A percentile compares a stretch with the other conserved stretches of the same genome.
These are phyloP conservation scores for Teratosphaeria gauchensis DNA, from an alignment of 2,329 filamentous ascomycete species.

Conservation along the genomic window DNA sequence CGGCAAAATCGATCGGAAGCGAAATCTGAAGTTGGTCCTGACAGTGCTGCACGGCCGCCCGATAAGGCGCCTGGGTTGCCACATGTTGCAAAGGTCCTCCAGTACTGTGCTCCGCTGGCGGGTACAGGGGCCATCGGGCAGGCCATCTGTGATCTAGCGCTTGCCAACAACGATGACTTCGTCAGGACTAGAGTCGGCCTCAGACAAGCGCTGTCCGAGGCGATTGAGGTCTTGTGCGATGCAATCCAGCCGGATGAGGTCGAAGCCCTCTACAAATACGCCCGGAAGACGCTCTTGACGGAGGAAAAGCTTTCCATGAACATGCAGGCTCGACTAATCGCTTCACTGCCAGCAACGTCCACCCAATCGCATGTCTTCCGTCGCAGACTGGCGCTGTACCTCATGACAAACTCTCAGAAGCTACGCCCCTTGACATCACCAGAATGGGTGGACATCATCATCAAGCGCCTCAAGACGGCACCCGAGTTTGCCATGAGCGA, in stretches of 20 bases:
- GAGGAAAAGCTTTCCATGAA: constrained; percentile 4
- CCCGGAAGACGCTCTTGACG: not conserved
- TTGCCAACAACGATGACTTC: constrained; percentile 19
- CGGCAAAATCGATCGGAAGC: constrained; percentile 10
- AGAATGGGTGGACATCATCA: constrained; percentile 17
- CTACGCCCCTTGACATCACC: not conserved
- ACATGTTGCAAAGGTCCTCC: constrained; percentile 46
- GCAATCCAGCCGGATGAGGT: constrained; percentile 7
- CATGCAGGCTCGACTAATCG: constrained; percentile 49
- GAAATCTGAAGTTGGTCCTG: constrained; percentile 13
- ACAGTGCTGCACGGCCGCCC: constrained; percentile 1
- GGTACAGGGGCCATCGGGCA: not conserved
- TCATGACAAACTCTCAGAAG: constrained; percentile 39
- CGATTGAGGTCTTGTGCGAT: constrained; percentile 14
- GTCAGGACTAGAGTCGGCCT: constrained; percentile 10
- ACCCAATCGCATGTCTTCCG: constrained; percentile 50
- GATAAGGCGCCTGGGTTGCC: constrained; percentile 24
- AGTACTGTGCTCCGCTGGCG: not conserved
- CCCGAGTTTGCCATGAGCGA: constrained; percentile 45
- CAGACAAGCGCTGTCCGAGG: constrained; percentile 12
- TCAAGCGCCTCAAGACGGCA: constrained; percentile 11
- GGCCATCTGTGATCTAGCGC: constrained; percentile 16
- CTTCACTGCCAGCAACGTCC: constrained; percentile 47
- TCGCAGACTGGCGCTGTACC: constrained; percentile 55
- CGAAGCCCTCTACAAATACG: not conserved